Base-by-base conservation (phyloP, 352 stramenopile species). In the Pythium oligandrum region DNA sequence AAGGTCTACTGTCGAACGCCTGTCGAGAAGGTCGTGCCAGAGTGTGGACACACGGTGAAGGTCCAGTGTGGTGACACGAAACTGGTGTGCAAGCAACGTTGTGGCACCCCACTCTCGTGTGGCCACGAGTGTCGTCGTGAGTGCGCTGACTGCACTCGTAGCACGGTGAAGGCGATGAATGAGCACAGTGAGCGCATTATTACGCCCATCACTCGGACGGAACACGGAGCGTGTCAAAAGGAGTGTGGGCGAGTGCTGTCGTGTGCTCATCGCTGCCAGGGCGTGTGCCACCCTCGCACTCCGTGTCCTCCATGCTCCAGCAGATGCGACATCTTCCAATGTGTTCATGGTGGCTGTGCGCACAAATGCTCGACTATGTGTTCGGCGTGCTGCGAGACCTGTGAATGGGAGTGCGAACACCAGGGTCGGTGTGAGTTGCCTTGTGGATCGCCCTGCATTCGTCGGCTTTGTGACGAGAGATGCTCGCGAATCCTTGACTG, bases 361-460 rank as follows among this genome's bases (percentile, higher is more conserved):
- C 71, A 78, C 49, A 65, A 52, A 2, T 86, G 66, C 57, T 62
- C 53, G 31, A 57, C 60, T 32, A 43, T 76, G 48, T 95, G 84
- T 51, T 59, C 80, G 46, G 78, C 84, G 17, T 95, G 84, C 60
- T 74, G 77, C n/a, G 73, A 89, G 48, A 33, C 61, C 0, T 95
- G 84, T 57, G 70, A 58, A 47, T 95, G 84, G 84, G 54, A 69
- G 17, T 95, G 84, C 46, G 55, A 77, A 8, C 84, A 95, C 37
- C 47, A 57, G 48, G 80, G 69, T 26, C 44, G 45, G 10, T 93
- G 84, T 48, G 34, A 37, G 45, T 44, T 93, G 34, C 78, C 86
- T 10, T 91, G 73, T 26, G 73, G 73, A n/a, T 63, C 64, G 48
- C 73, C 73, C 2, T 83, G 81, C 40, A 75, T 66, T 34, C 65